phyloP scores from a whole-genome alignment of 2,329 filamentous ascomycete species.

The Xenoacremonium recifei region DNA sequence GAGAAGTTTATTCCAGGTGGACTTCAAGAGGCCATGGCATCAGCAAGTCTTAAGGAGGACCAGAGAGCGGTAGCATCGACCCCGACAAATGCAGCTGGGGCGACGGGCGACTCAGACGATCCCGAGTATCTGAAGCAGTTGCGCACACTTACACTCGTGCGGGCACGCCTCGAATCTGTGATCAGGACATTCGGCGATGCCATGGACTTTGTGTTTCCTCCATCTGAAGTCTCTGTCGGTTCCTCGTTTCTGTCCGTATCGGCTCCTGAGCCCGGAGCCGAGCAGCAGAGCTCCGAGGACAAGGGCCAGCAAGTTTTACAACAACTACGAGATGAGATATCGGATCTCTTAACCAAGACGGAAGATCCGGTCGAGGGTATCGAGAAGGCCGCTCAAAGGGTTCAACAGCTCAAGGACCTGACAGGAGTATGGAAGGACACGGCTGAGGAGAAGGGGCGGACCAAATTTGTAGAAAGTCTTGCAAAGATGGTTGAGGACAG shows the following conservation, averaged over 20 bases:
- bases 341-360: conserved; percentile 57
- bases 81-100: conserved; percentile 4
- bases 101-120: conserved; percentile 36
- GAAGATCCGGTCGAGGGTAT: conserved; percentile 64
- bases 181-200: conserved; percentile 91
- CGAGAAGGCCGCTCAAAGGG: conserved; percentile 68
- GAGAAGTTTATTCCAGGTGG: conserved; percentile 65
- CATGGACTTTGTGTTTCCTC: conserved; percentile 92
- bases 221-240: conserved; percentile 78
- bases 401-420: conserved; percentile 76
- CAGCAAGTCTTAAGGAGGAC: conserved; percentile 14
- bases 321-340: conserved; percentile 69
- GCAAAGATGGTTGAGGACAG: conserved; percentile 80
- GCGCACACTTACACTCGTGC: conserved; percentile 78
- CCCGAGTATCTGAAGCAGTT: conserved; percentile 74
- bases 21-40: conserved; percentile 30
- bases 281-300: conserved; percentile 71
- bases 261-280: conserved; percentile 69
- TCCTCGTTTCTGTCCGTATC: conserved; percentile 90
- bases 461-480: conserved; percentile 77
- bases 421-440: conserved; percentile 92
- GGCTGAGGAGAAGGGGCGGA: conserved; percentile 83
- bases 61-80: conserved; percentile 15
- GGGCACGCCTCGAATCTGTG: conserved; percentile 80
- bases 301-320: conserved; percentile 81